Conservation (phyloP, 345 rosid genomes). For the Gossypium ekmanianum region DNA sequence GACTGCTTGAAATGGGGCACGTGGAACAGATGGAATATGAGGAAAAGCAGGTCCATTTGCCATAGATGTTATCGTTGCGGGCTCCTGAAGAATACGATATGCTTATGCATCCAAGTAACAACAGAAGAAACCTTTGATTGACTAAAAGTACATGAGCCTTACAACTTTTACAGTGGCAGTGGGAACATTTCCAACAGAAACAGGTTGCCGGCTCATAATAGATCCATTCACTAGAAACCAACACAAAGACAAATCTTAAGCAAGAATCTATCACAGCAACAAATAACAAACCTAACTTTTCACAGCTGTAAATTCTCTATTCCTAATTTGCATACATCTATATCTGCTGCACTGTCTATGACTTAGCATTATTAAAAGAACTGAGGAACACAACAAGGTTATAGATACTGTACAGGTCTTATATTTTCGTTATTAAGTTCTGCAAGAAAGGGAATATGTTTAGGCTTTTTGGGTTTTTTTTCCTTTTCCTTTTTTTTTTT, state of each 20-base stretch:
- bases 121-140: constrained; percentile 14
- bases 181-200: constrained; percentile 70
- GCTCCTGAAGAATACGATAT: constrained; percentile 56
- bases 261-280: not conserved
- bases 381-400: not conserved
- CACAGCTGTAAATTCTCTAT: not conserved
- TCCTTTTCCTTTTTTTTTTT: no score
- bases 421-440: not conserved
- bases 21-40: constrained; percentile 62
- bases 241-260: constrained; percentile 15
- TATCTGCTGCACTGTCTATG: not conserved
- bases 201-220: constrained; percentile 54
- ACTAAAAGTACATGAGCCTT: constrained; percentile 32
- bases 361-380: constrained; percentile 9
- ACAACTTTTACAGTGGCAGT: constrained; percentile 87
- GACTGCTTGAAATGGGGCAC: constrained; percentile 70
- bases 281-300: constrained; percentile 1
- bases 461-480: not conserved
- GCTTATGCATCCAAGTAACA: constrained; percentile 14
- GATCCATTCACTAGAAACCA: constrained; percentile 62
- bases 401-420: not conserved
- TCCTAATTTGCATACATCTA: not conserved
- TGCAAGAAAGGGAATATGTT: not conserved
- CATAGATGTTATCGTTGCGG: constrained; percentile 71
- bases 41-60: constrained; percentile 61